These are phyloP conservation scores for Claviceps pusilla DNA, from an alignment of 2,329 filamentous ascomycete genomes.

Conservation along the genomic window DNA sequence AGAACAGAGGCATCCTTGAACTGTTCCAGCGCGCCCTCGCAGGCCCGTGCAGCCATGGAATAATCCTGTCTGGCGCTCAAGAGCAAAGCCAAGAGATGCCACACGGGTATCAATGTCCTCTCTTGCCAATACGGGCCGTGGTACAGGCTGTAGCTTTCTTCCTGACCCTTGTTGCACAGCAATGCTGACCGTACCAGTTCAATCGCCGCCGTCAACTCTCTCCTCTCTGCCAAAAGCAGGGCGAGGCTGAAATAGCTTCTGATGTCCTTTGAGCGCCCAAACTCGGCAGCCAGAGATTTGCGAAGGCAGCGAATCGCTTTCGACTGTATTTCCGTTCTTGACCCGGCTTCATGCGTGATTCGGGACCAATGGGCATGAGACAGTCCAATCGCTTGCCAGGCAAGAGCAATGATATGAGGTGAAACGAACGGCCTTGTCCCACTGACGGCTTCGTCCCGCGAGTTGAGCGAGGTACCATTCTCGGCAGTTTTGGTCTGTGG, in stretches of 20 bases:
- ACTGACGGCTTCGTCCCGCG: constrained; percentile 15
- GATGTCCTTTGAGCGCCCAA: constrained; percentile 51
- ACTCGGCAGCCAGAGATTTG: constrained; percentile 53
- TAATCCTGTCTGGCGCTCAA: constrained; percentile 80
- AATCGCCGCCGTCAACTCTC: constrained; percentile 67
- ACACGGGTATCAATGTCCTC: constrained; percentile 57
- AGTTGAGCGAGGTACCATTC: constrained; percentile 14
- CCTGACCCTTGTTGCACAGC: constrained; percentile 37
- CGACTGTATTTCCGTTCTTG: constrained; percentile 56
- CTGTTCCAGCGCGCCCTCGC: constrained; percentile 82
- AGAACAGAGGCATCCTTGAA: constrained; percentile 59
- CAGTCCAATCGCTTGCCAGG: constrained; percentile 75
- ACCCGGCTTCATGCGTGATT: constrained; percentile 59
- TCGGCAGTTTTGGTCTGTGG: constrained; percentile 18
- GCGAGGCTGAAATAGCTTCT: constrained; percentile 69
- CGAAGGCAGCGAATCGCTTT: constrained; percentile 65
- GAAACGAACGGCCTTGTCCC: constrained; percentile 33
- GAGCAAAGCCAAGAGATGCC: constrained; percentile 80
- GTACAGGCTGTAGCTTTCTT: constrained; percentile 27
- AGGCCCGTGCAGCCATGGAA: constrained; percentile 62
- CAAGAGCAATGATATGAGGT: constrained; percentile 47
- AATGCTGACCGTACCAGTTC: constrained; percentile 68
- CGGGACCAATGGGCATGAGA: constrained; percentile 79
- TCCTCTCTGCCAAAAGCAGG: constrained; percentile 73
- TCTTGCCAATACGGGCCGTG: constrained; percentile 45